A percentile compares a stretch with the other conserved stretches of the same genome.
Conservation (phyloP, 179 eudicot genomes). For the Beta corolliflora region DNA sequence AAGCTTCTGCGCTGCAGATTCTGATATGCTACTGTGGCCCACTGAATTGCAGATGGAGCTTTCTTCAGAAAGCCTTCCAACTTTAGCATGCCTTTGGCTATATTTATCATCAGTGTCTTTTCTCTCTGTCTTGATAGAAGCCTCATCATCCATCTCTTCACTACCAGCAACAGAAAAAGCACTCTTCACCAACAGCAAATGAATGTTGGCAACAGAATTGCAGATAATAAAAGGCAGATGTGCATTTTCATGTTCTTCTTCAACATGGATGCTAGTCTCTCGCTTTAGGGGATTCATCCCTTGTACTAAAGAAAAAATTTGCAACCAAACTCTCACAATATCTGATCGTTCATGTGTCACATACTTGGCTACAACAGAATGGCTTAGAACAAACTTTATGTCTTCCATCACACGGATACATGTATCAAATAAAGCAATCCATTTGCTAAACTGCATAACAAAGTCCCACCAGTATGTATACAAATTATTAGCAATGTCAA, state of each 20-base stretch:
- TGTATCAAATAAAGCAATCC: slow-evolving; percentile 70
- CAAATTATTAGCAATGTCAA: neutral
- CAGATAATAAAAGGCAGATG: slow-evolving; percentile 80
- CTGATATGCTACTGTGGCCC: slow-evolving; percentile 39
- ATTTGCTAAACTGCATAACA: slow-evolving; percentile 70
- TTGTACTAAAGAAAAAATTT: slow-evolving; percentile 77
- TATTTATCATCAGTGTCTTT: slow-evolving; percentile 55
- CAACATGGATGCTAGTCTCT: slow-evolving; percentile 82
- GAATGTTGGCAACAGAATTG: slow-evolving; percentile 68
- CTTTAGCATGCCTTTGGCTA: slow-evolving; percentile 76
- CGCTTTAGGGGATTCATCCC: slow-evolving; percentile 92
- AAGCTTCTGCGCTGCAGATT: slow-evolving; percentile 31
- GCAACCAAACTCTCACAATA: slow-evolving; percentile 70
- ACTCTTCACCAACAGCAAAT: slow-evolving; percentile 69
- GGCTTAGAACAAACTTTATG: slow-evolving; percentile 88
- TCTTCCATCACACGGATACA: slow-evolving; percentile 85
- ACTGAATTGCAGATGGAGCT: slow-evolving; percentile 65
- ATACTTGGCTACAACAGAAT: slow-evolving; percentile 66
- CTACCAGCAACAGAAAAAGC: slow-evolving; percentile 56
- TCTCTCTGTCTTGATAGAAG: slow-evolving; percentile 29
- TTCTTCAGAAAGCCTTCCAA: slow-evolving; percentile 83
- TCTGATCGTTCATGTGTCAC: slow-evolving; percentile 62
- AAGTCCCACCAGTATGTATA: slow-evolving; percentile 12
- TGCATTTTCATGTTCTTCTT: slow-evolving; percentile 81
- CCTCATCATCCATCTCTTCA: slow-evolving; percentile 43